Percentiles rank a stretch among this genome's conserved stretches.
Conservation (phyloP, 208 protist genomes). For the Polymyxa betae region DNA sequence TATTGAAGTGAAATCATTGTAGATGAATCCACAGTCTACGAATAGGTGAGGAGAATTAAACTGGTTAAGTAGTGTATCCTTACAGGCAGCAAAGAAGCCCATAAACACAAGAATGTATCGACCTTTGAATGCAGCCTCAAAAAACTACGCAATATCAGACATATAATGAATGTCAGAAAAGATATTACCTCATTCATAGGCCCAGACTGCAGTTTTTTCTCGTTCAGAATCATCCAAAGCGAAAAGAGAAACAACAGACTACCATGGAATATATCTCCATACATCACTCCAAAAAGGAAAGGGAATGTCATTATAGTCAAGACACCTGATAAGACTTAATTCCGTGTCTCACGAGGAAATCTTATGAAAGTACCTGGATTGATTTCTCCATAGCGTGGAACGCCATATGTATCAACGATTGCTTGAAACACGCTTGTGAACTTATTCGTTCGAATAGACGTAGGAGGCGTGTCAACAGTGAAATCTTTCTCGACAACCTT, state of each 20-base stretch:
- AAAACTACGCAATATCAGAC: not conserved
- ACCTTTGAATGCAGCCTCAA: conserved; percentile 1
- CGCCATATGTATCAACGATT: conserved; percentile 91
- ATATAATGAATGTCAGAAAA: not conserved
- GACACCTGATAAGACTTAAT: not conserved
- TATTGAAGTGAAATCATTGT: conserved; percentile 61
- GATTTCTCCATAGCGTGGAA: conserved; percentile 71
- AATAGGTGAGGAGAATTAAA: not conserved
- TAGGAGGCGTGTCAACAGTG: conserved; percentile 87
- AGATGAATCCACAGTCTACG: conserved; percentile 58
- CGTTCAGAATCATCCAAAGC: conserved; percentile 51
- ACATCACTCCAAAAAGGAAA: conserved; percentile 99
- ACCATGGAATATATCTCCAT: conserved; percentile 98
- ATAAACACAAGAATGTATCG: conserved; percentile 26
- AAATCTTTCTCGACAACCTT: conserved; percentile 78
- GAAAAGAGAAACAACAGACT: conserved; percentile 61
- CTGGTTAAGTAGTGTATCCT: not conserved
- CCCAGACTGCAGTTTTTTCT: conserved; percentile 47
- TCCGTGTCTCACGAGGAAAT: not conserved
- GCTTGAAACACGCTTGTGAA: conserved; percentile 86
- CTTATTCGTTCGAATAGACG: conserved; percentile 94
- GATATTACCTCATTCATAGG: conserved; percentile 12
- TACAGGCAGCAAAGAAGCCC: conserved; percentile 44
- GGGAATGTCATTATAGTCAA: conserved; percentile 98
- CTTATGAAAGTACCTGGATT: conserved; percentile 62